phyloP scores from a whole-genome alignment of 257 asterid species.

The Haberlea rhodopensis region DNA sequence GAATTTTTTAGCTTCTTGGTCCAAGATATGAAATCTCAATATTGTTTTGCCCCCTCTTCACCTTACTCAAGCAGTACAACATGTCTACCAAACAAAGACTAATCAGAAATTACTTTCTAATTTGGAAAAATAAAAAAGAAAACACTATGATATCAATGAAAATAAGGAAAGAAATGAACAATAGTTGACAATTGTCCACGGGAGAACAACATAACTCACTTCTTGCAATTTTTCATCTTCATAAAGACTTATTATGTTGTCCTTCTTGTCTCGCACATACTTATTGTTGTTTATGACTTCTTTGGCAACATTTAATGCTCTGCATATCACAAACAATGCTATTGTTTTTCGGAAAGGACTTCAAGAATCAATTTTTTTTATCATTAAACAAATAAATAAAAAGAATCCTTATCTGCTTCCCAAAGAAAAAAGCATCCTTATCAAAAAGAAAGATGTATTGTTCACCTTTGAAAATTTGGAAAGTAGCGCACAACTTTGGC shows the following conservation, averaged over 20 bases:
- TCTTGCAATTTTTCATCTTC: conserved; percentile 71
- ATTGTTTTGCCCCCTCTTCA: background rate
- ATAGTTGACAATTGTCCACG: conserved; percentile 2
- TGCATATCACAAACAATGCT: conserved; percentile 39
- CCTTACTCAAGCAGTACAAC: background rate
- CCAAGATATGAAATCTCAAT: background rate
- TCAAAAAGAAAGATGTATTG: conserved; percentile 12
- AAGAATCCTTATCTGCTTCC: too few species aligned
- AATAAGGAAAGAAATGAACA: conserved; percentile 15
- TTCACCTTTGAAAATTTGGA: conserved; percentile 75
- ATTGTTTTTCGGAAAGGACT: conserved; percentile 20
- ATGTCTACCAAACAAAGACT: conserved; percentile 8
- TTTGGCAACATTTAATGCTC: conserved; percentile 77
- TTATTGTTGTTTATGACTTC: conserved; percentile 65
- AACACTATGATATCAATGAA: conserved; percentile 13
- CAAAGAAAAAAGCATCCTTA: too few species aligned
- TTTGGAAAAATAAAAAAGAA: background rate
- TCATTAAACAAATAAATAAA: too few species aligned
- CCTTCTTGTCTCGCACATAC: conserved; percentile 69
- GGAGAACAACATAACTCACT: conserved; percentile 47
- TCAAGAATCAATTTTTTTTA: too few species aligned
- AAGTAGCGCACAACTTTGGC: conserved; percentile 79
- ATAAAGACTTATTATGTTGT: conserved; percentile 60
- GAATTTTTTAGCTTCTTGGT: background rate
- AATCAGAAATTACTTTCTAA: conserved; percentile 16